Conservation (phyloP, 2,329 filamentous ascomycete species). For the Arachnomyces sp. region DNA sequence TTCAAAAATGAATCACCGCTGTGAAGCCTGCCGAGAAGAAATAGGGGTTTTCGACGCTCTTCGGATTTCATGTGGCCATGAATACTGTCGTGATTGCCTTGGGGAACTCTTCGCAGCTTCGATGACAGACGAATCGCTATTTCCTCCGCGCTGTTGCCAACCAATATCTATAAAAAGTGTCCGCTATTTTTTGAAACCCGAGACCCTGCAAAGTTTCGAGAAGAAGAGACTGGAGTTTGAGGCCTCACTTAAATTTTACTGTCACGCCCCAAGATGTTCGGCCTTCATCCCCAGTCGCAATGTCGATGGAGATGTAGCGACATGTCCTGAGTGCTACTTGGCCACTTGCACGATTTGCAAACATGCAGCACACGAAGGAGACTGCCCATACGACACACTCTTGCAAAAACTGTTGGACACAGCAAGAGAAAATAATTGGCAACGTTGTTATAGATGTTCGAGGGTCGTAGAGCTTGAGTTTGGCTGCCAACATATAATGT, state of each 20-base stretch:
- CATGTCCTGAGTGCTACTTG: conserved; percentile 36
- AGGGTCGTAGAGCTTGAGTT: conserved; percentile 42
- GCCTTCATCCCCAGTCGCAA: conserved; percentile 36
- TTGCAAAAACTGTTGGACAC: conserved; percentile 35
- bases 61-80: conserved; percentile 29
- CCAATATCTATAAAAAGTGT: conserved; percentile 32
- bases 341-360: conserved; percentile 50
- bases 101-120: conserved; percentile 37
- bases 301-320: conserved; percentile 29
- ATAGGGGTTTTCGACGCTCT: conserved; percentile 21
- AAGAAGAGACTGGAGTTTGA: conserved; percentile 44
- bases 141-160: conserved; percentile 50
- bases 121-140: conserved; percentile 44
- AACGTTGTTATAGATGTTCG: conserved; percentile 42
- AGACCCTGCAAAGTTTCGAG: conserved; percentile 32
- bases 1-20: conserved; percentile 6
- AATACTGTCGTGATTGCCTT: conserved; percentile 48
- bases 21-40: conserved; percentile 22
- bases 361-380: conserved; percentile 33
- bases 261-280: conserved; percentile 38
- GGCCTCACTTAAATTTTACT: conserved; percentile 46
- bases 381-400: conserved; percentile 42
- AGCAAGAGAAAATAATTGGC: conserved; percentile 43
- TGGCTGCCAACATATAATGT: conserved; percentile 55
- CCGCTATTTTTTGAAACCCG: conserved; percentile 27